Percentiles rank a stretch among this genome's conserved stretches.
Evolutionary conservation across 805 yeast genomes (phyloP).

Genomic region (Priceomyces medius): DNA sequence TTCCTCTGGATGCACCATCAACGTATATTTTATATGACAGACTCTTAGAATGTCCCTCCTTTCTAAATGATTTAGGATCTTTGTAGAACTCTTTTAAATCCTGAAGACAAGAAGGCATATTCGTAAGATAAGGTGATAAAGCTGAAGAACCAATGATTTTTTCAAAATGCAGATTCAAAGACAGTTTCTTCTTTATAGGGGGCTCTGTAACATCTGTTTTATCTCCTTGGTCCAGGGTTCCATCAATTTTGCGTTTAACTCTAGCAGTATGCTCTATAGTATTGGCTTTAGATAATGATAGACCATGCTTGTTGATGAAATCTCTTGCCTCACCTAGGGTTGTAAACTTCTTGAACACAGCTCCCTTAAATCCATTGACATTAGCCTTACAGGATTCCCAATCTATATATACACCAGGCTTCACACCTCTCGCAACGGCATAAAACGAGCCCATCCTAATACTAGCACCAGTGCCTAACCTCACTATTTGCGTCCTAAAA

Average conservation of each 20-base stretch:
- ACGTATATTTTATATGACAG: constrained; percentile 47
- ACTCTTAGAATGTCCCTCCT: not conserved
- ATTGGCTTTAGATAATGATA: not conserved
- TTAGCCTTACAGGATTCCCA: constrained; percentile 61
- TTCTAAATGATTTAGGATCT: not conserved
- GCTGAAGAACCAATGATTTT: not conserved
- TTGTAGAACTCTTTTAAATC: not conserved
- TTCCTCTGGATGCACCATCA: constrained; percentile 75
- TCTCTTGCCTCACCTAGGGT: constrained; percentile 48
- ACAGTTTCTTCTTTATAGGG: not conserved
- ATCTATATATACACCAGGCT: constrained; percentile 51
- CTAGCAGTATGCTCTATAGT: too few relatives aligned
- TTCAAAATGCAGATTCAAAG: not conserved
- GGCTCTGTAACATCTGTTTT: not conserved
- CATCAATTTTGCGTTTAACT: too few relatives aligned
- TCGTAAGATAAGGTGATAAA: not conserved
- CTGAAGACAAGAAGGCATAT: not conserved
- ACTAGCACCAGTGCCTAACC: not conserved
- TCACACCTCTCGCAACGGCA: constrained; percentile 39
- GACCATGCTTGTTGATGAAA: constrained; percentile 1
- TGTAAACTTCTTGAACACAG: constrained; percentile 56
- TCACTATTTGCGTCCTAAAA: not conserved
- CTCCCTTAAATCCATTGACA: constrained; percentile 56
- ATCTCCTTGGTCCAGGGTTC: not conserved
- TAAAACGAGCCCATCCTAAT: constrained; percentile 20